Base-by-base conservation (phyloP, 164 flowering plant species). In the Liquidambar formosana region DNA sequence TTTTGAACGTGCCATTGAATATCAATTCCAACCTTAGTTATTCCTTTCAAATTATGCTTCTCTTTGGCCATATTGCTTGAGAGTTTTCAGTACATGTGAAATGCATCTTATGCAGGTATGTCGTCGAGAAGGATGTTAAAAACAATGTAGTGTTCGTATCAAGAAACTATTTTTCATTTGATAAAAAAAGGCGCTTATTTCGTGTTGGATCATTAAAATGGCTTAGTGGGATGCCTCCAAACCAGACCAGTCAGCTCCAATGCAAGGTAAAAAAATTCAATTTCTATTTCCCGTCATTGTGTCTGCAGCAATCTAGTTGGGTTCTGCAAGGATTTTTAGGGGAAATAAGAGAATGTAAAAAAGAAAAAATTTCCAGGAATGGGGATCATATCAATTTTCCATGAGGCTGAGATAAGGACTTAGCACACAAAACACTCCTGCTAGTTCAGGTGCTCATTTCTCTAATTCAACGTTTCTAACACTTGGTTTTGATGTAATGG, bases 111-210 rank as follows among this genome's bases (percentile, higher is more conserved):
- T 79, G 72, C 76, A 95, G 99, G 99, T 91, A 92, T 79, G 99
- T 95, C 63, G 97, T 95, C 22, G 85, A 85, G 79, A 95, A 95
- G 82, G 97, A 92, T 78, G 70, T 83, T 18, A 72, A 88, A 68
- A 85, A 95, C 79, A 95, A 95, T 82, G 97, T 95, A 19, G 84
- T 92, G 2, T 95, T 89, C 73, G 97, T 89, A 19, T 95, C 99
- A 63, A 85, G 97, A 77, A 95, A 86, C 70, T 95, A 95, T 68
- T 95, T 76, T 69, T 95, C 99, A 0, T 70, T 82, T 26, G 99
- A 95, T 76, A 95, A 95, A 80, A 80, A 84, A 70, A 85, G 99
- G 79, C 89, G 99, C n/a, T 62, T 73, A 15, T 95, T 95, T 66
- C 90, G 89, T 73, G 97, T 93, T 78, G 99, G 97, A 75, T 91